Base-by-base conservation (phyloP, 345 rosid genomes). In the Laguncularia racemosa region DNA sequence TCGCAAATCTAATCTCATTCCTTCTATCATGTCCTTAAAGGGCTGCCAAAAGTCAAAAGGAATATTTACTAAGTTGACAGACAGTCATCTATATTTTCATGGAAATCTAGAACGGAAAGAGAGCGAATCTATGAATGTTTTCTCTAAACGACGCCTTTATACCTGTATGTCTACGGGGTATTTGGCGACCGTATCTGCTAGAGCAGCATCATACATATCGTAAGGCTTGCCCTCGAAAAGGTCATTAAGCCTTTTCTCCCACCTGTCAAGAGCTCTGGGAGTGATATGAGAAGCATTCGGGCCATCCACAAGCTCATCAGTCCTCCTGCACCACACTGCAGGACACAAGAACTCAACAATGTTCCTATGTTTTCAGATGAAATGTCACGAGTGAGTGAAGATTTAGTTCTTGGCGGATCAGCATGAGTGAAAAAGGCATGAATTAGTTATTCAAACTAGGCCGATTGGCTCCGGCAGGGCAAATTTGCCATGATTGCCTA, bases 321-420 rank as follows among this genome's bases (percentile, higher is more conserved):
- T 79, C 66, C 84, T 76, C 49, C 84, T 66, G 60, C 84, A 79
- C 84, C 84, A 79, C 52, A 79, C 84, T 79, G 65, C 52, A 67
- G 15, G 48, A 51, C 17, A 14, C 46, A 48, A 67, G 7, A 17
- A 49, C 18, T 40, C 6, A 4, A 40, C 44, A 1, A 15, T 15
- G 17, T 13, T 0, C 2, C 15, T 0, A 18, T 53, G 43, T 23
- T 23, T 23, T 23, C 28, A 2, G 16, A 18, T 10, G 14, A 53
- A 26, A 9, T 14, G 5, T 23, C 28, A 23, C 5, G 28, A 6
- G 28, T 23, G 28, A 23, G 5, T 23, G 28, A 23, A 2, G 28
- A 3, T 23, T 23, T 23, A 23, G 28, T 23, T 3, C 28, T 23
- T 6, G 28, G 5, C 3, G 4, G 5, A 23, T 23, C 28, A 23